Base-by-base conservation (phyloP, 2,329 filamentous ascomycete genomes). In the Ophiostoma ulmi region DNA sequence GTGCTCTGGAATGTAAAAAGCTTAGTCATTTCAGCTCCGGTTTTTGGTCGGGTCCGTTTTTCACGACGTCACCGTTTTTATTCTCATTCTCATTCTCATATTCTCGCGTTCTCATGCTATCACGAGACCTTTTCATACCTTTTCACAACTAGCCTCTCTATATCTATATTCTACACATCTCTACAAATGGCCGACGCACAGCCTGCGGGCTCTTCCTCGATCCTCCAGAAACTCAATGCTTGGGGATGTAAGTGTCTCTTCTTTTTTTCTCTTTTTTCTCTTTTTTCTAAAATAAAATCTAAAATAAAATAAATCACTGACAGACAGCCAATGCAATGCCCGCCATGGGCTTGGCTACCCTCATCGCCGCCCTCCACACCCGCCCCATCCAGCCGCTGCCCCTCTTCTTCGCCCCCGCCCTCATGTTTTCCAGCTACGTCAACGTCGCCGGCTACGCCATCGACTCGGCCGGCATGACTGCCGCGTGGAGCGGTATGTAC, bases 401-500 rank as follows among this genome's bases (percentile, higher is more conserved):
- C 48, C 81, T 87, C 75, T 75, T 81, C 68, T 81, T 86, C 76
- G 79, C 84, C 74, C 82, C 84, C 76, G 80, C 85, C 36, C 82
- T 88, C 41, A 78, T 87, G 70, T 86, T 88, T 78, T 80, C 83
- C 70, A 84, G 82, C 76, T 88, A 88, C 79, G 82, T 87, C 75
- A 87, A 87, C 77, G 82, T 88, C 7, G 84, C 86, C 26, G 86
- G 86, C 72, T 87, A 85, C 79, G 83, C 82, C 72, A 86, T 84
- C 69, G 86, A 86, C 76, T 82, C 82, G 71, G 86, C 86, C 2
- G 86, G 85, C 68, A 78, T 88, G 38, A 82, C 84, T 0, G 84
- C 84, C 69, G 85, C 86, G 20, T 85, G 84, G 79, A 86, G 84
- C 64, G 86, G 86, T 39, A 80, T 87, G 20, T 88, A 88, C 77